Conservation (phyloP, 768 basidiomycete species). For the Lentinus brumalis region DNA sequence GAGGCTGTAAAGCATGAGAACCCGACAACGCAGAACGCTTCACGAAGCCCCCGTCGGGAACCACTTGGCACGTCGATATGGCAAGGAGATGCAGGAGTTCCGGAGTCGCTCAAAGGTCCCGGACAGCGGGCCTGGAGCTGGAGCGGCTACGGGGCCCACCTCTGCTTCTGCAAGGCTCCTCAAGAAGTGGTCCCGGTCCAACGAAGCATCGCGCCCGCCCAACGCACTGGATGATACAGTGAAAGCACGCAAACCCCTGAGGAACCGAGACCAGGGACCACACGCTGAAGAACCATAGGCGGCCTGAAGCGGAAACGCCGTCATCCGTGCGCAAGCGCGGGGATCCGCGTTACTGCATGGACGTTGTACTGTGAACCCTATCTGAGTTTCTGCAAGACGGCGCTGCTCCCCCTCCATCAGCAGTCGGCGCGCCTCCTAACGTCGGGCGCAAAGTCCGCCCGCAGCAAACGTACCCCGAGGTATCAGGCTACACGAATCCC, state of each 20-base stretch:
- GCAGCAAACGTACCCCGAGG: background rate
- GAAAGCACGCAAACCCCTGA: too few relatives aligned
- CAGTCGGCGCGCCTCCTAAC: too few relatives aligned
- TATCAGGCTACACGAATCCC: background rate
- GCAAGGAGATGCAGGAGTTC: background rate
- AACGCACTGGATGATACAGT: too few relatives aligned
- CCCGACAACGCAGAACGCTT: background rate
- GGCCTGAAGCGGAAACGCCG: too few relatives aligned
- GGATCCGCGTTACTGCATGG: too few relatives aligned
- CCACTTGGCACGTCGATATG: slow-evolving; percentile 12
- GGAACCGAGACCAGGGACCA: too few relatives aligned
- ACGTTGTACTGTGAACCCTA: too few relatives aligned
- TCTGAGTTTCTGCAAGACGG: too few relatives aligned
- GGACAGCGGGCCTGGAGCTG: slow-evolving; percentile 11
- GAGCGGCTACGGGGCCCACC: background rate
- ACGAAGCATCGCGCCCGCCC: background rate
- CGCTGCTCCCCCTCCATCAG: too few relatives aligned
- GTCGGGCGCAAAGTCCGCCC: too few relatives aligned
- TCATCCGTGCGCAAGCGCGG: too few relatives aligned
- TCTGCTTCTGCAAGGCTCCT: background rate
- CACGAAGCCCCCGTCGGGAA: slow-evolving; percentile 3
- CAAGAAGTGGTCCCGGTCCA: background rate
- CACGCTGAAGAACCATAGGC: too few relatives aligned
- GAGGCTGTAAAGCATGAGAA: slow-evolving; percentile 20
- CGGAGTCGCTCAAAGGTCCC: slow-evolving; percentile 18